A percentile compares a stretch with the other conserved stretches of the same genome.
phyloP scores from a whole-genome alignment of 208 protist genomes.

The Acanthamoeba castellanii region DNA sequence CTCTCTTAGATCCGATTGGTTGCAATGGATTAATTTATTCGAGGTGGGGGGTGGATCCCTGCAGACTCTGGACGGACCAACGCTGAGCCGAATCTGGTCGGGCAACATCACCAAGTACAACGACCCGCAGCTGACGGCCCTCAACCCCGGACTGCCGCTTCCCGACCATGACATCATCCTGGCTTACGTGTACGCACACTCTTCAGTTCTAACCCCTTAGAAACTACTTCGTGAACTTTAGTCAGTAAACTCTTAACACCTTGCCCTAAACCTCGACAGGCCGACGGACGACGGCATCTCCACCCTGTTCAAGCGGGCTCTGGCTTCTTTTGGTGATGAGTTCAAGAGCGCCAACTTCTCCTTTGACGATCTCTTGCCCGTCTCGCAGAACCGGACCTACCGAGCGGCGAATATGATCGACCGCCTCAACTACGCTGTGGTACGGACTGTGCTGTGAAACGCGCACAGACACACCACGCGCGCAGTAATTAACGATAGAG shows the following conservation, averaged over 20 bases:
- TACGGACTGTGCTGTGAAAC: neutral
- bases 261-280: neutral
- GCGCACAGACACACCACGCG: neutral
- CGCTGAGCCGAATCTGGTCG: conserved; percentile 40
- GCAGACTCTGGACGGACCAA: conserved; percentile 34
- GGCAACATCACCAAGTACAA: conserved; percentile 65
- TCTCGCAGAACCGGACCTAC: conserved; percentile 48
- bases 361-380: neutral
- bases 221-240: neutral
- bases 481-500: neutral
- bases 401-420: neutral
- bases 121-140: neutral
- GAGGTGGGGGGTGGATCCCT: neutral
- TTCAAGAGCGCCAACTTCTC: conserved; percentile 59
- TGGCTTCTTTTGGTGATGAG: conserved; percentile 30
- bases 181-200: neutral
- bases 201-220: neutral
- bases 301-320: conserved; percentile 9
- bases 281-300: conserved; percentile 3
- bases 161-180: conserved; percentile 23
- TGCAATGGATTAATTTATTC: neutral
- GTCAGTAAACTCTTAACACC: too few species aligned
- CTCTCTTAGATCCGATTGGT: neutral
- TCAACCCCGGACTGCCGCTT: neutral
- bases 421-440: conserved; percentile 5